Evolutionary conservation across 2,329 filamentous ascomycete species (phyloP).

Genomic region (Aspergillus ustus): DNA sequence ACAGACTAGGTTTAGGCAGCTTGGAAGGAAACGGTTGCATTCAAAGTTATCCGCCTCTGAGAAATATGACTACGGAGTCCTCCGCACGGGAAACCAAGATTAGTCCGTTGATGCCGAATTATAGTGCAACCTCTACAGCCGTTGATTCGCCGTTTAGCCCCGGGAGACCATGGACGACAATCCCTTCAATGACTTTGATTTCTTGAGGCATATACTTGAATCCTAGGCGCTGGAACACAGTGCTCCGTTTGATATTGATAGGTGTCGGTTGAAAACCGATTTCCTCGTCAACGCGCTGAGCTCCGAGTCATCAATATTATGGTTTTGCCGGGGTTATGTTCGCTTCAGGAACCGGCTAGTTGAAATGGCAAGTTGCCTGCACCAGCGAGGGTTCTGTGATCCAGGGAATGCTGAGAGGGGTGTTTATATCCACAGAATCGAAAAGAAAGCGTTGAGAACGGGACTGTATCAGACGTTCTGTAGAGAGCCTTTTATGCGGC

Average conservation of each 20-base stretch:
- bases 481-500: not conserved
- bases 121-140: conserved; percentile 3
- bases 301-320: not conserved
- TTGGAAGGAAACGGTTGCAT: conserved; percentile 14
- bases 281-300: conserved; percentile 15
- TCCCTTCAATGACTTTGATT: not conserved
- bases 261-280: conserved; percentile 3
- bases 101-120: conserved; percentile 1
- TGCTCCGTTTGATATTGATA: conserved; percentile 17
- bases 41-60: not conserved
- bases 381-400: not conserved
- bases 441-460: not conserved
- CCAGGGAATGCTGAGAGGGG: not conserved
- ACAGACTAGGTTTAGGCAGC: not conserved
- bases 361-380: not conserved
- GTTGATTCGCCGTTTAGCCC: conserved; percentile 14
- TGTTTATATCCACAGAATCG: not conserved
- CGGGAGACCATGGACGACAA: conserved; percentile 6
- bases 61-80: not conserved
- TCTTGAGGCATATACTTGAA: conserved; percentile 13
- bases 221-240: conserved; percentile 20
- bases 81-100: not conserved
- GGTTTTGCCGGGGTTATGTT: not conserved
- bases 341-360: not conserved
- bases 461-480: not conserved